Conservation (phyloP, 495 filamentous ascomycete genomes). For the Massariosphaeria phaeospora region DNA sequence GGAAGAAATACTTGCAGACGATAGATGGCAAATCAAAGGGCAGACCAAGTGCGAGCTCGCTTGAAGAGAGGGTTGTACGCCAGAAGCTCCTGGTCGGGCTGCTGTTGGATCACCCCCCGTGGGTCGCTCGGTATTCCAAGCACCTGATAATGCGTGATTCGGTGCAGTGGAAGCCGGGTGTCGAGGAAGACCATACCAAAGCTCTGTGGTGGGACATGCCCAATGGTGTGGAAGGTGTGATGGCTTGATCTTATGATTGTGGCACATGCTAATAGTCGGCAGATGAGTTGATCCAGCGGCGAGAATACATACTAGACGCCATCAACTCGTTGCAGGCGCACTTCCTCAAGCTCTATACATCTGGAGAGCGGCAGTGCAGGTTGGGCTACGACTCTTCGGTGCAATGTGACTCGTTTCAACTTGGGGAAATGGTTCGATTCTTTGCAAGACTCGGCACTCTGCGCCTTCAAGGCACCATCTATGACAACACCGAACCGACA, state of each 20-base stretch:
- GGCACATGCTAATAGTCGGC: conserved; percentile 3
- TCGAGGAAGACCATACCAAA: conserved; percentile 40
- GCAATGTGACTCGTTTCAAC: conserved; percentile 79
- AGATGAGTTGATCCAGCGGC: conserved; percentile 70
- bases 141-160: conserved; percentile 65
- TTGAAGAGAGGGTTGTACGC: conserved; percentile 55
- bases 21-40: conserved; percentile 41
- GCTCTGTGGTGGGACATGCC: conserved; percentile 71
- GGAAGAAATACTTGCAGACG: conserved; percentile 34
- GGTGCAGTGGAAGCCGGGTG: conserved; percentile 51
- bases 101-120: conserved; percentile 51
- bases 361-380: conserved; percentile 59
- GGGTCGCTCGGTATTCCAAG: conserved; percentile 50
- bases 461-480: conserved; percentile 40
- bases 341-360: conserved; percentile 65
- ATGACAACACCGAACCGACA: conserved; percentile 29
- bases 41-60: conserved; percentile 34
- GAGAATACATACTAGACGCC: conserved; percentile 66
- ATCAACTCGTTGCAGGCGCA: conserved; percentile 70
- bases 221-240: conserved; percentile 64
- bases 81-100: conserved; percentile 61
- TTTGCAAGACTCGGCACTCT: conserved; percentile 50
- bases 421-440: conserved; percentile 82
- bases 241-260: neutral
- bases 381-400: conserved; percentile 69